A percentile compares a stretch with the other conserved stretches of the same genome.
Evolutionary conservation across 176 grass and related monocot genomes (phyloP).

Genomic region (Aegilops longissima): DNA sequence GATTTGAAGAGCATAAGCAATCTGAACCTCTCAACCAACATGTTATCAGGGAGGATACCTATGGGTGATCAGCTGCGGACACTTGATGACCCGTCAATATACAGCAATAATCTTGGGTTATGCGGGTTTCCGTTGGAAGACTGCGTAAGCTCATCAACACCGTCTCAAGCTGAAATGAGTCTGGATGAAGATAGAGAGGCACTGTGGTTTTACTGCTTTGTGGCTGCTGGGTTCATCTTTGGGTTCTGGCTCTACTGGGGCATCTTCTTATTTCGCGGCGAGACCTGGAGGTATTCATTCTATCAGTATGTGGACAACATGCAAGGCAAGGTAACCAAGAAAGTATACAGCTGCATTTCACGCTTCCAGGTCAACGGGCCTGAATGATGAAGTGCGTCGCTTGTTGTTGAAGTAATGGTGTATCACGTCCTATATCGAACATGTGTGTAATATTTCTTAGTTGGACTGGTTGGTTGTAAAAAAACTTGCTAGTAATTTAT

Average conservation of each 20-base stretch:
- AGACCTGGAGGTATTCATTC: too few relatives aligned
- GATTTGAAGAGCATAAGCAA: background rate
- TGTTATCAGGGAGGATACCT: background rate
- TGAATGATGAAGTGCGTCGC: too few relatives aligned
- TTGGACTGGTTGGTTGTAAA: too few relatives aligned
- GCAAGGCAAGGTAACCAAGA: too few relatives aligned
- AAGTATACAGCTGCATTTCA: too few relatives aligned
- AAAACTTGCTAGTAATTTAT: too few relatives aligned
- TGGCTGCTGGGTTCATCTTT: background rate
- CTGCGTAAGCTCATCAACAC: background rate
- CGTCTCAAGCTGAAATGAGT: accelerated
- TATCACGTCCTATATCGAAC: too few relatives aligned
- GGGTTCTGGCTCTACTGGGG: too few relatives aligned
- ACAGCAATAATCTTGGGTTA: background rate
- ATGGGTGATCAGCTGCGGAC: background rate
- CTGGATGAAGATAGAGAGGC: background rate
- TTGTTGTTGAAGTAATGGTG: too few relatives aligned
- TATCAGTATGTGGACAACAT: too few relatives aligned
- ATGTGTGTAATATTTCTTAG: too few relatives aligned
- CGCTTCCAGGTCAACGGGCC: background rate
- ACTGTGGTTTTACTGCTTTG: background rate
- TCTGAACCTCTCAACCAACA: background rate
- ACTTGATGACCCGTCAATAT: background rate
- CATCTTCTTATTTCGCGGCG: too few relatives aligned
- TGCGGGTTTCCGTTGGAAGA: background rate